A percentile compares a stretch with the other conserved stretches of the same genome.
Evolutionary conservation across 192 early-diverging fungal species (phyloP).

Genomic region (Umbelopsis isabellina): DNA sequence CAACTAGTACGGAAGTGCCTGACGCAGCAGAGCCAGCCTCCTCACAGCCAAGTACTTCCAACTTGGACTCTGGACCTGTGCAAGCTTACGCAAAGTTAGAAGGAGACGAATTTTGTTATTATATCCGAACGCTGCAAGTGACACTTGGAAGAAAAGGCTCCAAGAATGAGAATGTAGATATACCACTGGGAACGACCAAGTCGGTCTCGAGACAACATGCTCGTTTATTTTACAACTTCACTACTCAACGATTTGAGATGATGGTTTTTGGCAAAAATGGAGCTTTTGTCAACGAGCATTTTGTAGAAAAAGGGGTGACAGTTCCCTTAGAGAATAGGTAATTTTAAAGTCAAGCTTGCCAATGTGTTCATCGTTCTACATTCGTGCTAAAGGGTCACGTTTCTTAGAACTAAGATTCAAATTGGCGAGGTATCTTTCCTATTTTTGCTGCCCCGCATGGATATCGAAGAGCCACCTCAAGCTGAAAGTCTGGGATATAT

Average conservation of each 20-base stretch:
- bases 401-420: constrained; percentile 71
- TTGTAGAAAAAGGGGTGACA: constrained; percentile 66
- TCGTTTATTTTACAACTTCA: constrained; percentile 84
- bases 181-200: constrained; percentile 84
- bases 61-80: constrained; percentile 57
- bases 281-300: constrained; percentile 82
- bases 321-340: constrained; percentile 69
- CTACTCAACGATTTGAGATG: constrained; percentile 80
- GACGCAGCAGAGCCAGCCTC: background rate
- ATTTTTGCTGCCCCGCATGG: constrained; percentile 74
- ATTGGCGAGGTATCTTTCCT: constrained; percentile 82
- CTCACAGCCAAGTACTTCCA: constrained; percentile 18
- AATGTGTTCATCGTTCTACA: background rate
- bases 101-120: constrained; percentile 83
- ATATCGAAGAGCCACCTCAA: constrained; percentile 37
- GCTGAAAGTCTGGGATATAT: constrained; percentile 34
- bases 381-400: constrained; percentile 5
- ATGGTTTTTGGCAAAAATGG: constrained; percentile 90
- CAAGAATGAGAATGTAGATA: constrained; percentile 73
- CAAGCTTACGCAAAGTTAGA: constrained; percentile 92
- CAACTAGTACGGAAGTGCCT: background rate
- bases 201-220: constrained; percentile 87
- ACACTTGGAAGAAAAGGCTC: constrained; percentile 74
- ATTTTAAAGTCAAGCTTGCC: background rate
- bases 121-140: constrained; percentile 79